These are phyloP conservation scores for Psilocybe subaeruginosa DNA, from an alignment of 768 basidiomycete species.

Conservation along the genomic window DNA sequence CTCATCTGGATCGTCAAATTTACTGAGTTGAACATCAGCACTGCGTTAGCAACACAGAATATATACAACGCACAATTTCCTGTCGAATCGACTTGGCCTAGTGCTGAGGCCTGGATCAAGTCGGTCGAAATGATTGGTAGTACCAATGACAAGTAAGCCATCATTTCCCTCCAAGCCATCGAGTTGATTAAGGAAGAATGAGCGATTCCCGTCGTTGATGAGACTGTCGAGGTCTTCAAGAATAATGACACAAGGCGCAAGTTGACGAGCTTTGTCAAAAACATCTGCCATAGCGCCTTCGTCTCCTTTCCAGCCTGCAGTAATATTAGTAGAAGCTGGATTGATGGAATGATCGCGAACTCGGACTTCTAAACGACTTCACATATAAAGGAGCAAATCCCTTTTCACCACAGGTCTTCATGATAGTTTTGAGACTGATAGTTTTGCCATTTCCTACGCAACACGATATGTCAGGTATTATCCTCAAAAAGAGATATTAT, in stretches of 20 bases:
- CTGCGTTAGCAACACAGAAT: neutral
- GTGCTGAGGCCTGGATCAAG: conserved; percentile 78
- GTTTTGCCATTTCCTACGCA: conserved; percentile 78
- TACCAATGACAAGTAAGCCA: conserved; percentile 75
- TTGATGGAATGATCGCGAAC: too few species aligned
- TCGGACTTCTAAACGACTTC: conserved; percentile 73
- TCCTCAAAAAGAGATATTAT: neutral
- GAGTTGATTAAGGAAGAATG: conserved; percentile 87
- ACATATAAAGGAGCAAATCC: conserved; percentile 79
- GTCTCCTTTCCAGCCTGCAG: conserved; percentile 60
- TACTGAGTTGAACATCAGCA: conserved; percentile 35
- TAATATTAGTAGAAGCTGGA: neutral
- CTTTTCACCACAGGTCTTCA: conserved; percentile 68
- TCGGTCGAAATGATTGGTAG: conserved; percentile 84
- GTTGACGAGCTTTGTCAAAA: conserved; percentile 73
- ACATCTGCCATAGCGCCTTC: conserved; percentile 68
- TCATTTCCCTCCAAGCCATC: conserved; percentile 83
- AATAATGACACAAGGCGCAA: conserved; percentile 67
- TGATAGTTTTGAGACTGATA: conserved; percentile 80
- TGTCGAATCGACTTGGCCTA: conserved; percentile 83
- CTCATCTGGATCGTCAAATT: conserved; percentile 71
- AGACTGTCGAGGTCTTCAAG: conserved; percentile 71
- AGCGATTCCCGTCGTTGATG: conserved; percentile 77
- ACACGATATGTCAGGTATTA: neutral
- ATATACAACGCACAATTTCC: conserved; percentile 69